Percentiles rank a stretch among this genome's conserved stretches.
Conservation (phyloP, 164 flowering plant genomes). For the Akebia trifoliata region DNA sequence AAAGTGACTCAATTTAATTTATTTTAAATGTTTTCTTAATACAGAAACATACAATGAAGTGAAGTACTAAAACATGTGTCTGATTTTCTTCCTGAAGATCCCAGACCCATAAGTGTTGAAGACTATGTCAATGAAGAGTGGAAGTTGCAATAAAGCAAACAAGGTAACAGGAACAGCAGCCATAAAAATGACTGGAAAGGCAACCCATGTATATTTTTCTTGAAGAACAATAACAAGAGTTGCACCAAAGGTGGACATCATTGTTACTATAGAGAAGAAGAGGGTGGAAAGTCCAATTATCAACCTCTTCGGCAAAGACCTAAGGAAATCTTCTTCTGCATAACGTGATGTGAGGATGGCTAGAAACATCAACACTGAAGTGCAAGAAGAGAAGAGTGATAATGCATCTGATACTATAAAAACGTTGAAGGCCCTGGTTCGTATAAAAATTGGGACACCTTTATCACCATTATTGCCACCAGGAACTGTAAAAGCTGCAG, state of each 20-base stretch:
- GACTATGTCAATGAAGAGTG: neutral
- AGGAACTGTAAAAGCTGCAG: constrained; percentile 21
- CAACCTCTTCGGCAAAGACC: constrained; percentile 15
- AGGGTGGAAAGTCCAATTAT: constrained; percentile 19
- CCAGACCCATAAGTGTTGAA: constrained; percentile 8
- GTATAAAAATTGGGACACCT: constrained; percentile 3
- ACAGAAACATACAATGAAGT: no score
- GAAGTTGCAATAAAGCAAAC: neutral
- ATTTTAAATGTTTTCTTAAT: no score
- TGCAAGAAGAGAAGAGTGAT: constrained; percentile 19
- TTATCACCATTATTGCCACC: constrained; percentile 15
- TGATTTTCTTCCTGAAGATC: constrained; percentile 11
- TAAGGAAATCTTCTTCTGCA: constrained; percentile 18
- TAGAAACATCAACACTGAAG: constrained; percentile 19
- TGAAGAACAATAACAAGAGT: constrained; percentile 12
- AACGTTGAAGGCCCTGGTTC: neutral
- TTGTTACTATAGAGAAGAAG: constrained; percentile 19
- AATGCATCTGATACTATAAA: constrained; percentile 16
- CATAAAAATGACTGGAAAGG: neutral
- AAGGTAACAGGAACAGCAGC: constrained; percentile 3
- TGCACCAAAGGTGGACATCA: constrained; percentile 24
- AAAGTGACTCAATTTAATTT: no score
- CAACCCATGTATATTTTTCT: neutral
- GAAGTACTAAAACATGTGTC: neutral
- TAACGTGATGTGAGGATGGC: constrained; percentile 23